Evolutionary conservation across 257 asterid species (phyloP).

Genomic region (Forsythia suspensa): DNA sequence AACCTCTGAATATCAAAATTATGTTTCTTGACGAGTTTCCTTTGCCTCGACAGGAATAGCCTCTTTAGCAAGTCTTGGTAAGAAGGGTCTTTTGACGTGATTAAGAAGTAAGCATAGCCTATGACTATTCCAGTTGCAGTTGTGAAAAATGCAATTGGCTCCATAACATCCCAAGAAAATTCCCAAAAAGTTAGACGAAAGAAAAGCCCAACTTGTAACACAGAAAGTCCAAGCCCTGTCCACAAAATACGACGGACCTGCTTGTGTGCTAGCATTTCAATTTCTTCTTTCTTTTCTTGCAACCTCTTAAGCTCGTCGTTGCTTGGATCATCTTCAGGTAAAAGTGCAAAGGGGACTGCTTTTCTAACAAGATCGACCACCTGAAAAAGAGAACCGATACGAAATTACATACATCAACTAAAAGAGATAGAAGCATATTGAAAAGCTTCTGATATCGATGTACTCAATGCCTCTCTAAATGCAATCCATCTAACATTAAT

Average conservation of each 20-base stretch:
- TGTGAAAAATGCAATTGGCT: constrained; percentile 83
- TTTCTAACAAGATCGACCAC: constrained; percentile 80
- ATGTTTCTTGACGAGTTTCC: constrained; percentile 68
- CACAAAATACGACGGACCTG: constrained; percentile 83
- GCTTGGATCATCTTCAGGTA: constrained; percentile 64
- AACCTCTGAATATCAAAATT: constrained; percentile 72
- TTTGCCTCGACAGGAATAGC: constrained; percentile 83
- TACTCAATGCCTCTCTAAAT: not conserved
- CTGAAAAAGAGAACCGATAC: constrained; percentile 32
- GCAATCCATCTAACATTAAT: not conserved
- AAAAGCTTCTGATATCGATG: not conserved
- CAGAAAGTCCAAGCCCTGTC: constrained; percentile 65
- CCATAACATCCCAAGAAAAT: constrained; percentile 97
- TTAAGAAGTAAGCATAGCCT: constrained; percentile 81
- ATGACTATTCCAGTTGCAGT: constrained; percentile 72
- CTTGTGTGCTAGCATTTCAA: constrained; percentile 71
- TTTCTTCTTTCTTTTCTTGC: constrained; percentile 60
- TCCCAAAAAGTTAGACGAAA: constrained; percentile 96
- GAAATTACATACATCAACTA: not conserved
- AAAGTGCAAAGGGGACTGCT: constrained; percentile 76
- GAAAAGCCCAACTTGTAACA: constrained; percentile 76
- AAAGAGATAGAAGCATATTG: not conserved
- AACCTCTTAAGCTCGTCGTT: constrained; percentile 63
- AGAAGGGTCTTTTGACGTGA: constrained; percentile 86
- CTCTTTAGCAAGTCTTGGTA: constrained; percentile 80